Conservation (phyloP, 192 early-diverging fungal species). For the Coemansia javaensis region DNA sequence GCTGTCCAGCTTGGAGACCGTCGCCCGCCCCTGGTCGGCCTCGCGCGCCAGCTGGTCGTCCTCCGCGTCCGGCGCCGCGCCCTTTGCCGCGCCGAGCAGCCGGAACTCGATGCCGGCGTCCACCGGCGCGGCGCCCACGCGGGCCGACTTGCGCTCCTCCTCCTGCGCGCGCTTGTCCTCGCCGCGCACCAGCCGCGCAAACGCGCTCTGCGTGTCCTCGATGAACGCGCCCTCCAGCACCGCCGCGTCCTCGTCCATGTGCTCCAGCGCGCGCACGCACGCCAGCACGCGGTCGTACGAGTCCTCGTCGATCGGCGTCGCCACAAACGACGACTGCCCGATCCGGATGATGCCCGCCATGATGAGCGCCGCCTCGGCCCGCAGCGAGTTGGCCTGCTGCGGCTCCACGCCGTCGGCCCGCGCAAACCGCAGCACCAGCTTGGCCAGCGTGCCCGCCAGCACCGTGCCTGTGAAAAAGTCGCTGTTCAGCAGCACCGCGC, state of each 20-base stretch:
- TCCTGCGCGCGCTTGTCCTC: conserved; percentile 62
- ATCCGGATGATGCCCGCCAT: conserved; percentile 93
- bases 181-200: conserved; percentile 47
- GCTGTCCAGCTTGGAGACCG: conserved; percentile 87
- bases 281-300: conserved; percentile 87
- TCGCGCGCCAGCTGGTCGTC: conserved; percentile 87
- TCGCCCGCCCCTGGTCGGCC: conserved; percentile 62
- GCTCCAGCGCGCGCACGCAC: conserved; percentile 74
- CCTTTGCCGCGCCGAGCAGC: conserved; percentile 65
- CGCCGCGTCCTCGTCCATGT: conserved; percentile 46
- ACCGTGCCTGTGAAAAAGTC: conserved; percentile 91
- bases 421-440: conserved; percentile 77
- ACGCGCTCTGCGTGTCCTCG: conserved; percentile 56
- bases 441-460: conserved; percentile 84
- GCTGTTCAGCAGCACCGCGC: conserved; percentile 80
- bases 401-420: conserved; percentile 4
- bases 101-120: conserved; percentile 89
- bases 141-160: conserved; percentile 21
- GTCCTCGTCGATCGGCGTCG: conserved; percentile 94
- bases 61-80: conserved; percentile 57
- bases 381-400: conserved; percentile 66
- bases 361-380: conserved; percentile 97
- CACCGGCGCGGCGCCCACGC: conserved; percentile 60
- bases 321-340: conserved; percentile 81
- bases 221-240: conserved; percentile 54